phyloP scores from a whole-genome alignment of 139 green algal species.

The Closterium sp. region DNA sequence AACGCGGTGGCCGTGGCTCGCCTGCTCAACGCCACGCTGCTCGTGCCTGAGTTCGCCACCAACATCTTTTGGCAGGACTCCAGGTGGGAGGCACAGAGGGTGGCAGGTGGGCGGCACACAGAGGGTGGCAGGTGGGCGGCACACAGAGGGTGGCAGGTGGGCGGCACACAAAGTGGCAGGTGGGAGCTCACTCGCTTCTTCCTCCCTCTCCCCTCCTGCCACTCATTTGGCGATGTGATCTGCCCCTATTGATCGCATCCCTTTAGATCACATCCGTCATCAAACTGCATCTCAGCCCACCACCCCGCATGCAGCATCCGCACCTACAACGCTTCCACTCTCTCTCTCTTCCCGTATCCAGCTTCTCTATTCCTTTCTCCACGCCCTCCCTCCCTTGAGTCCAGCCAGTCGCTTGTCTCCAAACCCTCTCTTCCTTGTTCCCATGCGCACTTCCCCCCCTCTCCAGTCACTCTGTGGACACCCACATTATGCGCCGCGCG shows the following conservation, averaged over 20 bases:
- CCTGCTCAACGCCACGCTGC: slow-evolving; percentile 36
- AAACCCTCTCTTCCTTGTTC: too few species aligned
- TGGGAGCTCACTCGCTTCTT: too few species aligned
- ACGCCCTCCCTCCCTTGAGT: too few species aligned
- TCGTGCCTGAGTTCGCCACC: slow-evolving; percentile 40
- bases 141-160: neutral
- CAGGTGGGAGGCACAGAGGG: slow-evolving; percentile 5
- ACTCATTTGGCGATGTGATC: slow-evolving; percentile 25
- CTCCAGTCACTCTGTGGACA: too few species aligned
- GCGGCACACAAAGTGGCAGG: too few species aligned
- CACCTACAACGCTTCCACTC: neutral
- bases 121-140: neutral
- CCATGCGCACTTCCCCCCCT: too few species aligned
- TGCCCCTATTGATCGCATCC: slow-evolving; percentile 16
- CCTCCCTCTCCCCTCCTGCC: too few species aligned
- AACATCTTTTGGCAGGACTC: slow-evolving; percentile 48
- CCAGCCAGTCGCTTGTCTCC: too few species aligned
- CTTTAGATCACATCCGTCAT: slow-evolving; percentile 18
- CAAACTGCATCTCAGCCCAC: neutral
- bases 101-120: neutral
- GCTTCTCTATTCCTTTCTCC: too few species aligned
- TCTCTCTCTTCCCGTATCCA: too few species aligned
- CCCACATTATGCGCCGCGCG: too few species aligned
- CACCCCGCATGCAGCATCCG: slow-evolving; percentile 29
- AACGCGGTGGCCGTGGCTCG: slow-evolving; percentile 45